A percentile compares a stretch with the other conserved stretches of the same genome.
Conservation (phyloP, 306 rosid genomes). For the Casuarina glauca region DNA sequence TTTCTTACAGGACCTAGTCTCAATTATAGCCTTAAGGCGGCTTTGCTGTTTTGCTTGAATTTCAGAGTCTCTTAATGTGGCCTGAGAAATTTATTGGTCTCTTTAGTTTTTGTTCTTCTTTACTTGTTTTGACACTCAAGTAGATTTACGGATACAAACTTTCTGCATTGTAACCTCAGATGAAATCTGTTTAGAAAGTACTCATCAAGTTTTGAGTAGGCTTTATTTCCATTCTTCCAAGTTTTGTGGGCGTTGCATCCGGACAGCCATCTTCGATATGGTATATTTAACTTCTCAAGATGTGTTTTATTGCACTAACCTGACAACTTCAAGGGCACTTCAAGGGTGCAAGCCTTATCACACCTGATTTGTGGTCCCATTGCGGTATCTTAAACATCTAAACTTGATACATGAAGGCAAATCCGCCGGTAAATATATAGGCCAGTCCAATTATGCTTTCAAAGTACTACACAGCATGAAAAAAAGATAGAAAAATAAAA, state of each 20-base stretch:
- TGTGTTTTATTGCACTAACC: neutral
- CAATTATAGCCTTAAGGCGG: neutral
- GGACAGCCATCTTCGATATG: neutral
- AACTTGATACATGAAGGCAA: neutral
- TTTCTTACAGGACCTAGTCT: neutral
- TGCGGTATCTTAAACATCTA: neutral
- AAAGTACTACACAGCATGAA: neutral
- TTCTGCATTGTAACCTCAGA: neutral
- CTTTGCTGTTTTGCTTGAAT: neutral
- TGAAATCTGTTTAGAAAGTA: conserved; percentile 8
- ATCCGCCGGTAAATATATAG: neutral
- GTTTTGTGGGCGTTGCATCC: neutral
- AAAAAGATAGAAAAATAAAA: neutral
- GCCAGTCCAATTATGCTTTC: neutral
- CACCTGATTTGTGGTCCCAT: no score
- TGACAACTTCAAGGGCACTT: neutral
- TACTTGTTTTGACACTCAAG: neutral
- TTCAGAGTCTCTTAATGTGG: neutral
- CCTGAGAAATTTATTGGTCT: conserved; percentile 2
- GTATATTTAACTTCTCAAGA: neutral
- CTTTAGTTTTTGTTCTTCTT: no score
- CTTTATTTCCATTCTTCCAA: neutral
- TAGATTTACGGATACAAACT: neutral
- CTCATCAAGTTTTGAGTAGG: neutral
- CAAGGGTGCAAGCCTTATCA: no score